These are phyloP conservation scores for Solanum rostratum DNA, from an alignment of 257 asterid genomes.

Conservation along the genomic window DNA sequence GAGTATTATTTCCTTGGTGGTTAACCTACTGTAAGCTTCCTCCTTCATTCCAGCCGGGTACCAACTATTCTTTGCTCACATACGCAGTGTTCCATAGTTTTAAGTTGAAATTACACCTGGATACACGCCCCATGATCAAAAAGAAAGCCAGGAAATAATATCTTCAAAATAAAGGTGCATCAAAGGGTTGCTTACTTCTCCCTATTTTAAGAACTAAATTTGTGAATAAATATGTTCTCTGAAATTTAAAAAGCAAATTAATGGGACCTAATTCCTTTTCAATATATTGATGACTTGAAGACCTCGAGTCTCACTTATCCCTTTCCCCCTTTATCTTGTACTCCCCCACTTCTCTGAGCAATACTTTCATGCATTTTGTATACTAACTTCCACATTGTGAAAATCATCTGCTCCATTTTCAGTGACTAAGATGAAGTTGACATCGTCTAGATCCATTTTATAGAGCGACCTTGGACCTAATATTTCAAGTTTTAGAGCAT, in stretches of 20 bases:
- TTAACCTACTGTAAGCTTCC: not conserved
- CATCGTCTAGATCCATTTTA: not conserved
- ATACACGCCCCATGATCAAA: not conserved
- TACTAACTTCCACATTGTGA: not conserved
- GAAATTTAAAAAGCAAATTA: not conserved
- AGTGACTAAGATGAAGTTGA: not conserved
- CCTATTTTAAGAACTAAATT: not conserved
- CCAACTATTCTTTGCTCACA: not conserved
- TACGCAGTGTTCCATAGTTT: not conserved
- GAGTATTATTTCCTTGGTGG: not conserved
- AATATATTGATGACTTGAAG: not conserved
- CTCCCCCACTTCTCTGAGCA: not conserved
- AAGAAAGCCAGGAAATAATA: not conserved
- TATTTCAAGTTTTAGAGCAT: not conserved
- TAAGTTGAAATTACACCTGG: not conserved
- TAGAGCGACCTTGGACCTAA: not conserved
- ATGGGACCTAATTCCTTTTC: not conserved
- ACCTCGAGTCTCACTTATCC: not conserved
- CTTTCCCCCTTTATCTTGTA: not conserved
- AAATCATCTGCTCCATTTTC: not conserved
- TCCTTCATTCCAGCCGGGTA: not conserved
- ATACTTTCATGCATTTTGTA: not conserved
- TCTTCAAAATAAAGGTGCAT: not conserved
- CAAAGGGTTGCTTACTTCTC: not conserved
- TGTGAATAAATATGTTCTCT: not conserved